Evolutionary conservation across 176 grass and related monocot genomes (phyloP), one percentile per base, ranked within the genome.

Genomic region (Ananas comosus): DNA sequence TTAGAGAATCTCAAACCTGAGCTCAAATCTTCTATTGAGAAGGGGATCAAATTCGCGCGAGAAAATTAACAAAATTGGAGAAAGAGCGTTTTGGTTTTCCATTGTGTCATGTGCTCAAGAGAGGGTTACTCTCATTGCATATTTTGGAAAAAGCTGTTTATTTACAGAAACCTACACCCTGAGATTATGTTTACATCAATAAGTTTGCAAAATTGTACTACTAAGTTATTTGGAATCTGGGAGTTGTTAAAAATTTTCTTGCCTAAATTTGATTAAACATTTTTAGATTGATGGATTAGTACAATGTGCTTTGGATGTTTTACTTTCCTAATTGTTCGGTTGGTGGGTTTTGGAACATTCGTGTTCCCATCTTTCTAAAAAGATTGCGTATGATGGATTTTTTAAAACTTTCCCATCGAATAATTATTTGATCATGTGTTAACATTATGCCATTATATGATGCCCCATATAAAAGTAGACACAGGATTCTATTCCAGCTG

Each of bases 1-100:
- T 69, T 99, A 48, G 87, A 91, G 52, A 81, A 75, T 63, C 85
- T 91, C 19, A 94, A 94, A 74, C 75, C 85, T 6, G 90, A 99
- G 49, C 82, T 99, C 23, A 78, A 86, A 77, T 59, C 87, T 59
- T 99, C 95, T n/a, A 99, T 94, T 27, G 95, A 91, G 78, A 94
- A 94, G 82, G 90, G 95, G 10, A 57, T 91, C 80, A 80, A 85
- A 71, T 99, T 94, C 3, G 83, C 85, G 1, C 52, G 57, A 3
- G 76, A 72, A 57, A 85, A 77, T 51, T 85, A 77, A 52, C 49
- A 3, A 11, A 10, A 24, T 12, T 11, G 13, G 12, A 4, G 2
- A 24, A 52, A 19, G 11, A 19, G 4, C 17, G 4, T 10, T 53
- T 70, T 16, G 57, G 12, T 18, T 68, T 75, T 50, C 17, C 29